Evolutionary conservation across 1,284 basidiomycete species (phyloP), one percentile per base, ranked within the genome.

Genomic region (Pisolithus thermaeus): DNA sequence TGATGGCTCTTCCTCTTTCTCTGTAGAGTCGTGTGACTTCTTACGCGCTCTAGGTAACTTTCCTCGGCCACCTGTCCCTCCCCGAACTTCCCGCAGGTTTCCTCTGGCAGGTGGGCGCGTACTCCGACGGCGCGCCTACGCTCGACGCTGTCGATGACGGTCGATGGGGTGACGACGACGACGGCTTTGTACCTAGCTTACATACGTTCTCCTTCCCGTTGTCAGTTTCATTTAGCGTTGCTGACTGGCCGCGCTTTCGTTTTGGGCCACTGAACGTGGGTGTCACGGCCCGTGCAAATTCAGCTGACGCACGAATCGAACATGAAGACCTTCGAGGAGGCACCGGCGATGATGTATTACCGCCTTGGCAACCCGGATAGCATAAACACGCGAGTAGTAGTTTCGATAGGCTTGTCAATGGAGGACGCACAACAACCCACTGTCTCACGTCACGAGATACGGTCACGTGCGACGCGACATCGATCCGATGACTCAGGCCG

Each of bases 311-410:
- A 52, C 78, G 75, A 11, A 77, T 68, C 9, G 82, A 77, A 46
- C 83, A 77, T 30, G 80, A 80, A 27, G 84, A 83, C 42, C 85
- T 75, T 62, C 85, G 72, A 40, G 85, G 86, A 40, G 85, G 82
- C 86, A 89, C 89, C 3, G 3, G 9, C 11, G 25, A 9, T 7
- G 39, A 25, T 25, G 41, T 16, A 42, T 9, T 18, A 20, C 22
- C n/a, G 22, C 12, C 38, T 18, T 22, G 18, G 7, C n/a, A 35
- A 14, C 5, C 12, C 32, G 16, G 12, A 14, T 35, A 35, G 32
- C 12, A 12, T 35, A 5, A 27, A 27, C 25, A 35, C 32, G 5
- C 12, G 32, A 35, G 32, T 14, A 11, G 18, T 20, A 27, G 25
- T 27, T 27, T 27, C 25, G 25, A 27, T 27, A 12, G 3, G 5